A percentile compares a stretch with the other conserved stretches of the same genome.
phyloP scores from a whole-genome alignment of 2,329 filamentous ascomycete genomes.

The Bipolaris victoriae region DNA sequence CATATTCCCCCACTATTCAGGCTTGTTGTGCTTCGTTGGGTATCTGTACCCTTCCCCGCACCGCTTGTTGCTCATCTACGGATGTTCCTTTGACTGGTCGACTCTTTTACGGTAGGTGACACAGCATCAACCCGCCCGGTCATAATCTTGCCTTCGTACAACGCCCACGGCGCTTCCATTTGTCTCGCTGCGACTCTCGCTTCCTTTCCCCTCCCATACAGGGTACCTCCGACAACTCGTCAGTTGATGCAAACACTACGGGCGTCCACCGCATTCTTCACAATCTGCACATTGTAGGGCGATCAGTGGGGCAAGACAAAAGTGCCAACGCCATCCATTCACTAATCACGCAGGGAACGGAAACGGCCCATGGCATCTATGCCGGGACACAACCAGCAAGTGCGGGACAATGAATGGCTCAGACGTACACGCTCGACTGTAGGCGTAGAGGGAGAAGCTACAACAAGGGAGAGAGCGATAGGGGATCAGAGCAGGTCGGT shows the following conservation, averaged over 20 bases:
- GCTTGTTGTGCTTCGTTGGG: neutral
- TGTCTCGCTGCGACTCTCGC: neutral
- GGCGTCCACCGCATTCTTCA: neutral
- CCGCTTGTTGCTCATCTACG: slow-evolving; percentile 5
- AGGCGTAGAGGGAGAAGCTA: slow-evolving; percentile 29
- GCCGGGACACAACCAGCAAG: slow-evolving; percentile 22
- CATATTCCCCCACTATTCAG: slow-evolving; percentile 27
- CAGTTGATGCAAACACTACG: neutral
- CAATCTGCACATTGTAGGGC: slow-evolving; percentile 7
- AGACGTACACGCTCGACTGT: slow-evolving; percentile 29
- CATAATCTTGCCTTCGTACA: slow-evolving; percentile 1
- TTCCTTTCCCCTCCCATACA: neutral
- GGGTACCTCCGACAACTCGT: neutral
- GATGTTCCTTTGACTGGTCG: neutral
- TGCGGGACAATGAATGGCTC: slow-evolving; percentile 27
- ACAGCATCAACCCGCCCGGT: slow-evolving; percentile 9
- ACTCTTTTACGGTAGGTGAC: slow-evolving; percentile 6
- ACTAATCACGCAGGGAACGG: slow-evolving; percentile 6
- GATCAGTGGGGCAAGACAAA: slow-evolving; percentile 3
- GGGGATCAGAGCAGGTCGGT: slow-evolving; percentile 8
- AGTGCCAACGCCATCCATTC: slow-evolving; percentile 7
- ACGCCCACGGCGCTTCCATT: slow-evolving; percentile 1
- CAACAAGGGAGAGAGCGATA: slow-evolving; percentile 14
- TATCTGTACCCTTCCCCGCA: slow-evolving; percentile 3
- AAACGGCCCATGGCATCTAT: slow-evolving; percentile 29